Percentiles rank a stretch among this genome's conserved stretches.
These are phyloP conservation scores for Elongisporangium anandrum DNA, from an alignment of 352 stramenopile species.

Conservation along the genomic window DNA sequence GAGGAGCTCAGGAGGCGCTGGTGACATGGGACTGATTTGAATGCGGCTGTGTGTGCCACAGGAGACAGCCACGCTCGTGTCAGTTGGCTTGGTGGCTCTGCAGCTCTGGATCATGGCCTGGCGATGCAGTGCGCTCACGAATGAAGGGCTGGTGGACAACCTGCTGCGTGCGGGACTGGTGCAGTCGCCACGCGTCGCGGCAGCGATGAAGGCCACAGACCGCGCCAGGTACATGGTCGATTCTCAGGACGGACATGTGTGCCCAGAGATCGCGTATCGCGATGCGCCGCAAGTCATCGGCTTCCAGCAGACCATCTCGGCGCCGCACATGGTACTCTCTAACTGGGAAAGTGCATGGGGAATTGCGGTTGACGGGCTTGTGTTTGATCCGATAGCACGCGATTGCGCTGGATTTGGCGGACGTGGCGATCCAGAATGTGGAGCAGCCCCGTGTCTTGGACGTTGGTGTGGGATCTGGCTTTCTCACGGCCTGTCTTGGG, in stretches of 20 bases:
- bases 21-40: too few species aligned
- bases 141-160: slow-evolving; percentile 74
- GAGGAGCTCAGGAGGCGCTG: too few species aligned
- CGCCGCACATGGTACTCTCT: slow-evolving; percentile 76
- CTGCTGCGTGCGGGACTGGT: slow-evolving; percentile 59
- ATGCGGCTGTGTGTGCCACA: background rate
- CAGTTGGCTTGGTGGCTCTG: slow-evolving; percentile 2
- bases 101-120: slow-evolving; percentile 43
- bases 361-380: background rate
- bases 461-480: slow-evolving; percentile 94
- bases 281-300: slow-evolving; percentile 83
- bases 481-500: slow-evolving; percentile 92
- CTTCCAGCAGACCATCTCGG: slow-evolving; percentile 85
- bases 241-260: slow-evolving; percentile 4
- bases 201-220: slow-evolving; percentile 78
- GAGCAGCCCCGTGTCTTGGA: slow-evolving; percentile 84
- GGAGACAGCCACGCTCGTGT: background rate
- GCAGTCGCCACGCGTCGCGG: slow-evolving; percentile 49
- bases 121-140: slow-evolving; percentile 62
- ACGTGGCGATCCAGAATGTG: slow-evolving; percentile 39
- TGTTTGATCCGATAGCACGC: slow-evolving; percentile 42
- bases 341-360: background rate
- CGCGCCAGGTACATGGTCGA: slow-evolving; percentile 53
- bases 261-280: slow-evolving; percentile 56
- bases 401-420: slow-evolving; percentile 70